Evolutionary conservation across 2,329 filamentous ascomycete genomes (phyloP), one percentile per base, ranked within the genome.

Genomic region (Hypomyces rosellus): DNA sequence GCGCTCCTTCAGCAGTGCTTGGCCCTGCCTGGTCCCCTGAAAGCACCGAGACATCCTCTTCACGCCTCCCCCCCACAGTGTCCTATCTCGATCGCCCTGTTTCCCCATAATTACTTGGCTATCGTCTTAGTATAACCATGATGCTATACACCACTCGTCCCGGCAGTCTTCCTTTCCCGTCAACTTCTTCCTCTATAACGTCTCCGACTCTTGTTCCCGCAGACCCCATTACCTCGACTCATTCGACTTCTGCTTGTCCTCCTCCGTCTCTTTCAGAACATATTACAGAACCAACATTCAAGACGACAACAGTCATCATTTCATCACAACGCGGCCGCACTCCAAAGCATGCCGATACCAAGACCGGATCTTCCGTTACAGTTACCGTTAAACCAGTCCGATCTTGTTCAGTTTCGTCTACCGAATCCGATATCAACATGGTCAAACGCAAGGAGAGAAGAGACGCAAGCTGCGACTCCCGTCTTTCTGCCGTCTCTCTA

Each of bases 401-500:
- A 56, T 50, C 46, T 46, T 16, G 39, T 39, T 47, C 53, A 38
- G 47, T 48, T 33, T 43, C 46, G 34, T 49, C 50, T 33, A 53
- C 57, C 46, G 50, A 53, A 50, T 53, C 58, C 52, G 54, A 67
- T 63, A 63, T 54, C 55, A 59, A 55, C 42, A 69, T 69, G 67
- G 62, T 57, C 45, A 68, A 68, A 58, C 66, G 64, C 45, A 69
- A 65, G 54, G 58, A 62, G 25, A 57, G 62, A 53, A 59, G 60
- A 54, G 61, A 66, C 38, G 38, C 38, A 49, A 58, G 57, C 43
- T 37, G n/a, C 20, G 44, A 38, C 39, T 46, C 37, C 48, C 55
- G 34, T 55, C 54, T 55, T 63, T 36, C 55, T 63, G 46, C 57
- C 61, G 52, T 59, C 63, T 25, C 61, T 59, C 49, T 51, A 64